Conservation (phyloP, 371 early-diverging fungal species). For the Apophysomyces sp. region DNA sequence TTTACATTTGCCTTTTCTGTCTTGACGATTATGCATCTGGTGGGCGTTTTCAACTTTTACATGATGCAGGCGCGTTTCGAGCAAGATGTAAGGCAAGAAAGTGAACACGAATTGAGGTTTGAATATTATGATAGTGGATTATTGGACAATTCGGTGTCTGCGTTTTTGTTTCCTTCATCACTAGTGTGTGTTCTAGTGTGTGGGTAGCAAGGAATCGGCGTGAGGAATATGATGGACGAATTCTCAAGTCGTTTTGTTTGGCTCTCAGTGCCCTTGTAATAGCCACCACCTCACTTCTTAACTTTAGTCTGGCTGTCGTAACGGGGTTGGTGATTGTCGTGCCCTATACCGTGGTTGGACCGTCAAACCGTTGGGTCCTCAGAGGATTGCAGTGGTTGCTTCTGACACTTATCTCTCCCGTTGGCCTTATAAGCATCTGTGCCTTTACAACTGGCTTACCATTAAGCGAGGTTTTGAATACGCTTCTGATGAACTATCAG, state of each 20-base stretch:
- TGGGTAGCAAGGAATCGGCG: conserved; percentile 11
- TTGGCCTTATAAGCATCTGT: conserved; percentile 40
- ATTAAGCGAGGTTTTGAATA: conserved; percentile 27
- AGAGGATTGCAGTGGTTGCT: conserved; percentile 37
- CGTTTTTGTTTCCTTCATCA: neutral
- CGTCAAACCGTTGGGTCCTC: conserved; percentile 22
- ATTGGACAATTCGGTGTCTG: neutral
- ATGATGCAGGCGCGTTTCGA: conserved; percentile 35
- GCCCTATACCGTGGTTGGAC: conserved; percentile 59
- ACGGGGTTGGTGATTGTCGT: conserved; percentile 69
- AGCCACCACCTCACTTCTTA: conserved; percentile 77
- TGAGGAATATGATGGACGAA: conserved; percentile 35
- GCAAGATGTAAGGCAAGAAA: neutral
- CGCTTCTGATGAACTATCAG: conserved; percentile 55
- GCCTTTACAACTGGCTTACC: conserved; percentile 20
- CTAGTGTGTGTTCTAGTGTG: conserved; percentile 1
- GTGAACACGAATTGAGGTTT: neutral
- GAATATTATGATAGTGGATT: neutral
- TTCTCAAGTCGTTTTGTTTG: conserved; percentile 71
- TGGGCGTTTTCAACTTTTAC: conserved; percentile 36
- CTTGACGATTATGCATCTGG: conserved; percentile 29
- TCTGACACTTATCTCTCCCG: conserved; percentile 51
- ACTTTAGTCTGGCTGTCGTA: conserved; percentile 80
- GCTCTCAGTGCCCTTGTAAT: conserved; percentile 69
- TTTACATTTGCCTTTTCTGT: conserved; percentile 35